These are phyloP conservation scores for Alternaria novae-zelandiae DNA, from an alignment of 2,329 filamentous ascomycete genomes.

Conservation along the genomic window DNA sequence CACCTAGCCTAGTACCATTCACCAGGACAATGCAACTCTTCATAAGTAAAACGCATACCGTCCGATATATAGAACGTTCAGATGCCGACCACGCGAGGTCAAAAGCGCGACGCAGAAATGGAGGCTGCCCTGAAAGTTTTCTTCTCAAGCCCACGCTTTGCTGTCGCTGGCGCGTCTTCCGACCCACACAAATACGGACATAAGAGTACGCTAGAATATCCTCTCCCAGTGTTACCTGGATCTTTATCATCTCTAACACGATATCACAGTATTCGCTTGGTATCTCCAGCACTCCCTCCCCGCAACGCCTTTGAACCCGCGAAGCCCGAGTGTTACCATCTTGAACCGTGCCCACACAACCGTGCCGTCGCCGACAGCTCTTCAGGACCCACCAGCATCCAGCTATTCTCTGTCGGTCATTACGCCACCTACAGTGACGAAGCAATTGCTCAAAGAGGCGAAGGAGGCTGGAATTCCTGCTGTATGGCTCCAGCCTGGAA, in stretches of 20 bases:
- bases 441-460: conserved; percentile 77
- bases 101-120: conserved; percentile 53
- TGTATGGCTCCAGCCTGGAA: conserved; percentile 78
- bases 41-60: not conserved
- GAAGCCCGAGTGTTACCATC: conserved; percentile 68
- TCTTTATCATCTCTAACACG: not conserved
- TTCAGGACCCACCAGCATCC: conserved; percentile 63
- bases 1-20: not conserved
- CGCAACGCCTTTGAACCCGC: conserved; percentile 84
- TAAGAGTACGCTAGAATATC: conserved; percentile 65
- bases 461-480: conserved; percentile 72
- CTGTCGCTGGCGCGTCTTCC: conserved; percentile 87
- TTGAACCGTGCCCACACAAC: conserved; percentile 66
- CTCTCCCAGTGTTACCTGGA: not conserved
- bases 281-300: conserved; percentile 78
- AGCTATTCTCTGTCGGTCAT: conserved; percentile 79
- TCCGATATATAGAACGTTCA: not conserved
- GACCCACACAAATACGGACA: conserved; percentile 87
- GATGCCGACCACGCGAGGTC: conserved; percentile 35
- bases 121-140: conserved; percentile 77
- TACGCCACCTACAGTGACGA: conserved; percentile 81
- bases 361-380: conserved; percentile 67
- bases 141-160: conserved; percentile 80
- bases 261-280: conserved; percentile 80
- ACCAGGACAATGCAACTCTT: not conserved